Conservation (phyloP, 768 basidiomycete genomes). For the Gymnopilus dilepis region DNA sequence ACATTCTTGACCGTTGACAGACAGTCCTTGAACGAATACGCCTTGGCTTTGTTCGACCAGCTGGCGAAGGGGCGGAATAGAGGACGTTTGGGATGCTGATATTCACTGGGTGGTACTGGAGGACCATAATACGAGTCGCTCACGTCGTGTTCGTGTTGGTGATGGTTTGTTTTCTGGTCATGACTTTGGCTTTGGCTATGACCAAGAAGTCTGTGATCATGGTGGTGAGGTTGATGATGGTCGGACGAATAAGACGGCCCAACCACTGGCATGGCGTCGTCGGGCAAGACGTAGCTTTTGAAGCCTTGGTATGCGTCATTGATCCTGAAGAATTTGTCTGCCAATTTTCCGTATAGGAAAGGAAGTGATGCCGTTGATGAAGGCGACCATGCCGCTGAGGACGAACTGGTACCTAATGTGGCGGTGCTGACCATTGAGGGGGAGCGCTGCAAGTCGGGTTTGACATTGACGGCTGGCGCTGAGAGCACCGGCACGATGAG, state of each 20-base stretch:
- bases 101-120: not conserved
- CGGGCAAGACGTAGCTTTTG: not conserved
- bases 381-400: not conserved
- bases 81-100: not conserved
- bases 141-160: not conserved
- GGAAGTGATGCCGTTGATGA: not conserved
- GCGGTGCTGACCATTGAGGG: not conserved
- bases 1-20: not conserved
- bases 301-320: constrained; percentile 6
- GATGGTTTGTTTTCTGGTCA: not conserved
- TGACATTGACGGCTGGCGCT: not conserved
- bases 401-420: not conserved
- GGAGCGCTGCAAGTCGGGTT: not conserved
- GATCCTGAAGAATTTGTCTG: constrained; percentile 12
- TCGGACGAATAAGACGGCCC: not conserved
- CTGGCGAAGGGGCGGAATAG: not conserved
- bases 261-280: not conserved
- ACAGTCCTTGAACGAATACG: not conserved
- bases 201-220: not conserved
- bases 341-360: constrained; percentile 10
- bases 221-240: not conserved
- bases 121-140: not conserved
- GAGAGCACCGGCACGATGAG: not conserved
- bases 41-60: not conserved
- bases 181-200: not conserved